Conservation (phyloP, 495 filamentous ascomycete genomes). For the Thermothielavioides terrestris region DNA sequence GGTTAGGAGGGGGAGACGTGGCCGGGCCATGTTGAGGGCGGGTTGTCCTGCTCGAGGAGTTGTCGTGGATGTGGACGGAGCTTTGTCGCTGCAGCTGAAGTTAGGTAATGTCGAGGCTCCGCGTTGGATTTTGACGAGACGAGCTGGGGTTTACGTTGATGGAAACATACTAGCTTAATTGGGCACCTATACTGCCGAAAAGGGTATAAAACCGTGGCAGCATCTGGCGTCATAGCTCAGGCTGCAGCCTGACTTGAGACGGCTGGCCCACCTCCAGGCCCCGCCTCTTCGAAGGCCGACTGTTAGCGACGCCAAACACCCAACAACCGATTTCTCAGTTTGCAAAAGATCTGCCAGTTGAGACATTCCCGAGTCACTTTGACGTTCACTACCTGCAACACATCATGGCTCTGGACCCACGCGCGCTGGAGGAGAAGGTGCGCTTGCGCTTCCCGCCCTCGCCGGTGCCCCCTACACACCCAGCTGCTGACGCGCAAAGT, state of each 20-base stretch:
- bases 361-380: too few relatives aligned
- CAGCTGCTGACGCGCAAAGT: conserved; percentile 20
- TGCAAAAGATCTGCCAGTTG: too few relatives aligned
- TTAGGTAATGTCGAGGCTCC: too few relatives aligned
- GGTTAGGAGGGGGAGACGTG: conserved; percentile 1
- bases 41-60: neutral
- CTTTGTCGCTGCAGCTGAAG: neutral
- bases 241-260: neutral
- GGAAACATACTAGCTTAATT: neutral
- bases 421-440: conserved; percentile 39
- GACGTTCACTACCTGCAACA: too few relatives aligned
- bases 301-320: too few relatives aligned
- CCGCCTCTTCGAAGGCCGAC: neutral
- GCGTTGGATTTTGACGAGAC: neutral
- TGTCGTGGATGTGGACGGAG: neutral
- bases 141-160: neutral
- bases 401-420: conserved; percentile 41
- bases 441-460: conserved; percentile 12
- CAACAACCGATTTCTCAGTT: too few relatives aligned
- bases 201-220: neutral
- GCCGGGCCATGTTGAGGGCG: neutral
- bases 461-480: conserved; percentile 14
- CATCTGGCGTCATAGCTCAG: conserved; percentile 12
- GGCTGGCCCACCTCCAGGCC: conserved; percentile 3
- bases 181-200: neutral